Percentiles rank a stretch among this genome's conserved stretches.
Conservation (phyloP, 2,329 filamentous ascomycete species). For the Fonsecaea erecta region DNA sequence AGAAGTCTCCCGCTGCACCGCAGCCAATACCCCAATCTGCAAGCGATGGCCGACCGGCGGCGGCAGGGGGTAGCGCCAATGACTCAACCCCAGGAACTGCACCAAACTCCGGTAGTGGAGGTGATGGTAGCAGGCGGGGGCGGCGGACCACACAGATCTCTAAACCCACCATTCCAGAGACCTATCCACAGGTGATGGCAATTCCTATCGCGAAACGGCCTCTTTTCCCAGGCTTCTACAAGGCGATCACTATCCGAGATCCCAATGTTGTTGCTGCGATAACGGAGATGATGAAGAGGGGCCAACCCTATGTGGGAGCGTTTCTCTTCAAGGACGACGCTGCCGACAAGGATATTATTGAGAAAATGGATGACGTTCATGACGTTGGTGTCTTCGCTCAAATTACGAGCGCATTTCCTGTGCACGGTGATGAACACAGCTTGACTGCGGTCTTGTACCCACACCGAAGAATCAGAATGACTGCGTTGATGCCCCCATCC, state of each 20-base stretch:
- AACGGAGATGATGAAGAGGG: slow-evolving; percentile 93
- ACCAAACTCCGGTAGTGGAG: slow-evolving; percentile 46
- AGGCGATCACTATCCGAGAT: slow-evolving; percentile 95
- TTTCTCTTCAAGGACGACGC: slow-evolving; percentile 97
- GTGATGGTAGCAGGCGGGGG: slow-evolving; percentile 71
- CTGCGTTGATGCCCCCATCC: slow-evolving; percentile 74
- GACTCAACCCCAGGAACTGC: slow-evolving; percentile 51
- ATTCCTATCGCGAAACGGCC: slow-evolving; percentile 94
- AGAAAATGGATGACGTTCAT: slow-evolving; percentile 87
- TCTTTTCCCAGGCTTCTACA: slow-evolving; percentile 97
- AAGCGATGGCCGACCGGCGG: slow-evolving; percentile 50
- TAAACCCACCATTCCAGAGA: slow-evolving; percentile 88
- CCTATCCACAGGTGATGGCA: slow-evolving; percentile 96
- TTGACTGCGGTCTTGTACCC: slow-evolving; percentile 95
- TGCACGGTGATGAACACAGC: slow-evolving; percentile 80
- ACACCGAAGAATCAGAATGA: slow-evolving; percentile 90
- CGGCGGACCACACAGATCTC: slow-evolving; percentile 73
- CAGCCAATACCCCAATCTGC: slow-evolving; percentile 47
- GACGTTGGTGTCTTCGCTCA: slow-evolving; percentile 97
- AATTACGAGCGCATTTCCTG: slow-evolving; percentile 93
- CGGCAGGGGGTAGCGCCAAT: slow-evolving; percentile 45
- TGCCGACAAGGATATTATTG: slow-evolving; percentile 90
- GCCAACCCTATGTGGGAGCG: slow-evolving; percentile 94
- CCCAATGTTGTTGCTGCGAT: slow-evolving; percentile 89
- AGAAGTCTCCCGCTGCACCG: slow-evolving; percentile 56